Base-by-base conservation (phyloP, 2,329 filamentous ascomycete genomes). In the Cryphonectria parasitica region DNA sequence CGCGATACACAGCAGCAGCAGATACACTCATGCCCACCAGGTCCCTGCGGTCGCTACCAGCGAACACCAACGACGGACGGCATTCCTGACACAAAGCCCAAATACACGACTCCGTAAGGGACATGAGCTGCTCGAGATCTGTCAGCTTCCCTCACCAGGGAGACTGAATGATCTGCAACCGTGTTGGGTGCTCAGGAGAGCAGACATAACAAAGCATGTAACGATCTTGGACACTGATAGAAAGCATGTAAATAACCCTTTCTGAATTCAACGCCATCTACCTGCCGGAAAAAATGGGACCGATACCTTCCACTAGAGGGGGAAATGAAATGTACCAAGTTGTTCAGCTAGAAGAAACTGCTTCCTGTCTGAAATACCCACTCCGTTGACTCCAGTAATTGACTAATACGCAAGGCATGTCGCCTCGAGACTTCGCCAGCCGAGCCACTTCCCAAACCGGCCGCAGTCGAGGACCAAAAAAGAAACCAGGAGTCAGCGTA, bases 41-140 rank as follows among this genome's bases (percentile, higher is more conserved):
- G n/a, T 25, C 56, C 25, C 41, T 34, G 28, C 62, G 45, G 31
- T 34, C 61, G 67, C 58, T 31, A 64, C n/a, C 54, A 43, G 58
- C 62, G 62, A 52, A 52, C 39, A 65, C 52, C 61, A 36, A 60
- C n/a, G 41, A 66, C n/a, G 52, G 56, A 36, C 56, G 56, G 22
- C 56, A 34, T 61, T 61, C 7, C 56, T 17, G 56, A 19, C 31
- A 13, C 56, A 36, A 31, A 19, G n/a, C 17, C 17, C 34, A 61
- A 13, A 17, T 36, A 22, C 34, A 39, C n/a, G 31, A 22, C 28
- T 8, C 31, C 19, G 31, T 36, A 31, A 36, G 56, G 31, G 8
- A n/a, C 56, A 61, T 6, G 28, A 36, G 31, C 6, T 61, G 28
- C 36, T 17, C 56, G 34, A 36, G 19, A 1, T 61, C 17, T 5